These are phyloP conservation scores for Halenospora varia DNA, from an alignment of 495 filamentous ascomycete species.

Conservation along the genomic window DNA sequence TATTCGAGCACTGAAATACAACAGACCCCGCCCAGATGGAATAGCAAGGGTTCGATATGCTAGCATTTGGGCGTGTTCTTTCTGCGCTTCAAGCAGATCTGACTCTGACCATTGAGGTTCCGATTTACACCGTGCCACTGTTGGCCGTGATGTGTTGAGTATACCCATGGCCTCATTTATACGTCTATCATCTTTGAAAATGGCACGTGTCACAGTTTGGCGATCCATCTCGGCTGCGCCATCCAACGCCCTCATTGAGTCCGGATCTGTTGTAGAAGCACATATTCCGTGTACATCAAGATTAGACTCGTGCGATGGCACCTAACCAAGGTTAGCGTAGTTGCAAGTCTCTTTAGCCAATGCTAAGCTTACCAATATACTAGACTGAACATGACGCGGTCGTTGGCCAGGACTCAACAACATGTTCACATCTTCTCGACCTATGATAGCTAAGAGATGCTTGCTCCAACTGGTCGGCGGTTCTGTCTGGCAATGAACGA, in stretches of 20 bases:
- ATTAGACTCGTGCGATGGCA: conserved; percentile 59
- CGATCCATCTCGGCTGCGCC: conserved; percentile 72
- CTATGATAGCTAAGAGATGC: conserved; percentile 67
- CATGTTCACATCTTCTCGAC: conserved; percentile 74
- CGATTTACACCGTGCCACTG: conserved; percentile 70
- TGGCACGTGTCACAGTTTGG: conserved; percentile 70
- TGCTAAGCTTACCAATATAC: conserved; percentile 25
- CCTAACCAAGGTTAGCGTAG: conserved; percentile 26
- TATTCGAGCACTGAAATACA: conserved; percentile 77
- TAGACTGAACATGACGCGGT: conserved; percentile 30
- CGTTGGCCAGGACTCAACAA: conserved; percentile 49
- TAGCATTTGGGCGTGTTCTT: conserved; percentile 77
- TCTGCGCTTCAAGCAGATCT: conserved; percentile 88
- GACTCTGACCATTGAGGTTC: conserved; percentile 78
- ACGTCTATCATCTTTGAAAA: conserved; percentile 88
- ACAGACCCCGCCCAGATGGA: conserved; percentile 75
- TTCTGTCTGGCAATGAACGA: conserved; percentile 72
- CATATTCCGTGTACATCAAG: conserved; percentile 72
- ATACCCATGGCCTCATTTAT: conserved; percentile 76
- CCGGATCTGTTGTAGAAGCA: conserved; percentile 54
- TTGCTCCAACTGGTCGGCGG: conserved; percentile 75
- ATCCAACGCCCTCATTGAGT: conserved; percentile 56
- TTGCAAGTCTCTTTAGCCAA: neutral
- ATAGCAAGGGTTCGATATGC: conserved; percentile 85
- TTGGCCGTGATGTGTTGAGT: conserved; percentile 70